A percentile compares a stretch with the other conserved stretches of the same genome.
Conservation (phyloP, 2,329 filamentous ascomycete genomes). For the Pseudogymnoascus sp. region DNA sequence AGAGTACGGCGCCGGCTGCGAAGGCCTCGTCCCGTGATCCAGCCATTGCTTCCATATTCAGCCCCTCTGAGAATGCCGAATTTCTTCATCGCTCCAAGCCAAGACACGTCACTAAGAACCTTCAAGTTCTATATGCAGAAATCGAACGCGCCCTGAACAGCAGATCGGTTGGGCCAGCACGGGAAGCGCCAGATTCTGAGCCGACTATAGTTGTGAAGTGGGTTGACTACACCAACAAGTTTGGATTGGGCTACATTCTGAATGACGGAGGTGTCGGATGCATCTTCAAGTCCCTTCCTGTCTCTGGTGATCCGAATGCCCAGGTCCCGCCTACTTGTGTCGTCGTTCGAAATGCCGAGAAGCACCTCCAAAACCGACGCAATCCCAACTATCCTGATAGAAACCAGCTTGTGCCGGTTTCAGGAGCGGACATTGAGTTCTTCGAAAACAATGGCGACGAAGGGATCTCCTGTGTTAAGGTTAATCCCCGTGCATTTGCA, state of each 20-base stretch:
- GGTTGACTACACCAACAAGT: slow-evolving; percentile 85
- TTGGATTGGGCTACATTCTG: slow-evolving; percentile 74
- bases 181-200: slow-evolving; percentile 44
- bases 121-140: slow-evolving; percentile 49
- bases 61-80: slow-evolving; percentile 42
- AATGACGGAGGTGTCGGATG: slow-evolving; percentile 75
- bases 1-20: neutral
- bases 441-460: slow-evolving; percentile 61
- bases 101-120: slow-evolving; percentile 46
- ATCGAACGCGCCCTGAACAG: slow-evolving; percentile 55
- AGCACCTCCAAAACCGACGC: slow-evolving; percentile 55
- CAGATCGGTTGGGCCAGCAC: slow-evolving; percentile 52
- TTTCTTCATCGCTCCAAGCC: slow-evolving; percentile 45
- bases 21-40: neutral
- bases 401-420: slow-evolving; percentile 56
- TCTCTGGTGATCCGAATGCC: slow-evolving; percentile 39
- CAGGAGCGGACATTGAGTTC: slow-evolving; percentile 54
- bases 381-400: slow-evolving; percentile 48
- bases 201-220: slow-evolving; percentile 65
- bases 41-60: slow-evolving; percentile 37
- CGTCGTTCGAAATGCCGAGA: slow-evolving; percentile 61
- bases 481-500: slow-evolving; percentile 54
- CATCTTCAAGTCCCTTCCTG: slow-evolving; percentile 45
- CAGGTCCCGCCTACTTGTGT: slow-evolving; percentile 61
- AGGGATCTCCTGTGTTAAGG: slow-evolving; percentile 54